phyloP scores from a whole-genome alignment of 192 early-diverging fungal species.

The Lunasporangiospora selenospora region DNA sequence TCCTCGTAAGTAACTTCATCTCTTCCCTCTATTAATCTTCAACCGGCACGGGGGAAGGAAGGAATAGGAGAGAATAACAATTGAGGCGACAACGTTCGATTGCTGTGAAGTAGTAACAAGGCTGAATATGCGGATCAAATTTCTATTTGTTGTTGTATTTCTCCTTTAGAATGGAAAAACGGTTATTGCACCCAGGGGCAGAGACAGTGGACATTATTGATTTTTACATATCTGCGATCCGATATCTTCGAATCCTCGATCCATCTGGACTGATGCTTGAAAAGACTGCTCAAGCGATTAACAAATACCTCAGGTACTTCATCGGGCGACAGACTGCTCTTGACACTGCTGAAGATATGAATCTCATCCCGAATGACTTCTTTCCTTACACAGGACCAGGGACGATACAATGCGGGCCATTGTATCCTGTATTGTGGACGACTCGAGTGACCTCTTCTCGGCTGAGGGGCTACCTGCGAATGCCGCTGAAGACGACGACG shows the following conservation, averaged over 20 bases:
- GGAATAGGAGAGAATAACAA: too few species aligned
- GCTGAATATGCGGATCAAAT: slow-evolving; percentile 9
- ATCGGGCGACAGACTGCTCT: too few species aligned
- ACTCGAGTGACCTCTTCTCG: slow-evolving; percentile 56
- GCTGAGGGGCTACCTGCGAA: slow-evolving; percentile 25
- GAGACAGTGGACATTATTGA: slow-evolving; percentile 73
- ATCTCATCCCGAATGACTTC: background rate
- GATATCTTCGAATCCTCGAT: slow-evolving; percentile 72
- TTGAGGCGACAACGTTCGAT: too few species aligned
- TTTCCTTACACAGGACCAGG: slow-evolving; percentile 45
- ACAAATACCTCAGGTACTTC: slow-evolving; percentile 59
- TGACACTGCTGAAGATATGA: background rate
- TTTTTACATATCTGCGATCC: slow-evolving; percentile 75
- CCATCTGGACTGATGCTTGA: slow-evolving; percentile 70
- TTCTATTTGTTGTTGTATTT: background rate
- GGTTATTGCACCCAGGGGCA: slow-evolving; percentile 77
- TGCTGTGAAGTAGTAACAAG: too few species aligned
- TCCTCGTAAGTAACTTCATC: slow-evolving; percentile 30
- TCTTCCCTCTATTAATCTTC: background rate
- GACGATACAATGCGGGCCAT: slow-evolving; percentile 73
- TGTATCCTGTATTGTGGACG: slow-evolving; percentile 69
- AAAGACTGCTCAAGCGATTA: slow-evolving; percentile 64
- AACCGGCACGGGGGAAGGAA: too few species aligned
- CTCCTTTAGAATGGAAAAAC: slow-evolving; percentile 48
- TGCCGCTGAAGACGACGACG: slow-evolving; percentile 53